These are phyloP conservation scores for Fusarium sp. DNA, from an alignment of 2,329 filamentous ascomycete species.

Conservation along the genomic window DNA sequence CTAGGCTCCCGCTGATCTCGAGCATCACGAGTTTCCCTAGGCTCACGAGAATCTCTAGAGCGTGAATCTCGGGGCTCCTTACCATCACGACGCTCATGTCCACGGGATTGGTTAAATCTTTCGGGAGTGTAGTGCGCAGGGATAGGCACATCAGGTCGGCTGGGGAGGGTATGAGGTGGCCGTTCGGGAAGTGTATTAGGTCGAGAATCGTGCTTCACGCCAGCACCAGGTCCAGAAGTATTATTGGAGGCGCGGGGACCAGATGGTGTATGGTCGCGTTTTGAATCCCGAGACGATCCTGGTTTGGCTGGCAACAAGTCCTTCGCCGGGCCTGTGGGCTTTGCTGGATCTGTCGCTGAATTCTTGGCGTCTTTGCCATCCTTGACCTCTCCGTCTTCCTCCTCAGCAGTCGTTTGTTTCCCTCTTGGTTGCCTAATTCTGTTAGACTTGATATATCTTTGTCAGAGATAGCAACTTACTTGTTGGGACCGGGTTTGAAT, in stretches of 20 bases:
- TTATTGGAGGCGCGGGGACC: slow-evolving; percentile 46
- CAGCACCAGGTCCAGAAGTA: slow-evolving; percentile 27
- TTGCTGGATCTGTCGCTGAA: slow-evolving; percentile 28
- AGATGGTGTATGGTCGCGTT: slow-evolving; percentile 41
- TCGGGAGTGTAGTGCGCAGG: slow-evolving; percentile 61
- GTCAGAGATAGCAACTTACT: slow-evolving; percentile 46
- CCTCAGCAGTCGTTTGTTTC: slow-evolving; percentile 56
- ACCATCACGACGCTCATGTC: slow-evolving; percentile 54
- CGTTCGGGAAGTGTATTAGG: slow-evolving; percentile 54
- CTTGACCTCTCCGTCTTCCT: slow-evolving; percentile 80
- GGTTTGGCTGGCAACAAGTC: slow-evolving; percentile 52
- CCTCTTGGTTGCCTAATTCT: slow-evolving; percentile 19
- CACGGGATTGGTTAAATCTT: slow-evolving; percentile 57
- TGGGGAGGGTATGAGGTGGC: slow-evolving; percentile 61
- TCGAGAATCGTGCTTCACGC: slow-evolving; percentile 45
- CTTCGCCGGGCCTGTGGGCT: slow-evolving; percentile 42
- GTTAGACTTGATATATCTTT: slow-evolving; percentile 15
- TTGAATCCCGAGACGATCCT: slow-evolving; percentile 45
- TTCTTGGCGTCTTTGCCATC: slow-evolving; percentile 60
- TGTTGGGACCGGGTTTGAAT: slow-evolving; percentile 67
- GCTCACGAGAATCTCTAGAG: slow-evolving; percentile 49
- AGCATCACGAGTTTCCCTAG: slow-evolving; percentile 43
- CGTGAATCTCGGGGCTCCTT: slow-evolving; percentile 53
- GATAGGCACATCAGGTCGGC: slow-evolving; percentile 68
- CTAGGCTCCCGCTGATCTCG: slow-evolving; percentile 52